Evolutionary conservation across 106 monocot genomes (phyloP), one percentile per base, ranked within the genome.

Genomic region (Vanilla planifolia): DNA sequence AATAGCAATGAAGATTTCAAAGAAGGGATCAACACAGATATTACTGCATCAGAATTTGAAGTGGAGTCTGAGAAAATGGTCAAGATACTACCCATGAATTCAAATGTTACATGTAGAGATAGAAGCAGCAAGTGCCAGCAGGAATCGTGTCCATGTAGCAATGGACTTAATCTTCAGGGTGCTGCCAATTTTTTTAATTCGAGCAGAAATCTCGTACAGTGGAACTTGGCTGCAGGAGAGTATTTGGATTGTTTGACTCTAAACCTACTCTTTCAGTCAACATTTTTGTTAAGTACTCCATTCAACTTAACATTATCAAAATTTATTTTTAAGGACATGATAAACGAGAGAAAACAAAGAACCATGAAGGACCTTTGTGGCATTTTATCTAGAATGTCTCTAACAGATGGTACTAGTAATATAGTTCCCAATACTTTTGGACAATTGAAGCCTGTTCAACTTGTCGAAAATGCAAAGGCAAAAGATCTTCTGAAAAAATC

Each of bases 301-400:
- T 8, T 64, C 25, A 62, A 75, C 20, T 16, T 75, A 1, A 75
- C 48, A 1, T 51, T 59, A 3, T 63, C 70, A 35, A 62, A 75
- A 32, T 13, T 64, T 14, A 37, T 66, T 34, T 46, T 69, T 14
- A 60, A 75, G 22, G 70, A 46, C 48, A 29, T 74, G 17, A 83
- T 43, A 57, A n/a, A 35, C 6, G 68, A 59, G 51, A 67, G 71
- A 65, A 78, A 57, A 70, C 68, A 57, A 33, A 67, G 57, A 68
- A 63, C 61, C 37, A 29, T 60, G 25, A 65, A 52, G 70, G 43
- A 72, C 43, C 13, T 60, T 0, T 13, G 37, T 20, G 48, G 65
- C 16, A 59, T 82, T 17, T 3, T 67, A 2, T 30, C 19, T 75
- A 9, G 37, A 65, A 33, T 67, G 37, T 62, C 46, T 66, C 37